Conservation (phyloP, 139 green algal species). For the Bryopsis sp. region DNA sequence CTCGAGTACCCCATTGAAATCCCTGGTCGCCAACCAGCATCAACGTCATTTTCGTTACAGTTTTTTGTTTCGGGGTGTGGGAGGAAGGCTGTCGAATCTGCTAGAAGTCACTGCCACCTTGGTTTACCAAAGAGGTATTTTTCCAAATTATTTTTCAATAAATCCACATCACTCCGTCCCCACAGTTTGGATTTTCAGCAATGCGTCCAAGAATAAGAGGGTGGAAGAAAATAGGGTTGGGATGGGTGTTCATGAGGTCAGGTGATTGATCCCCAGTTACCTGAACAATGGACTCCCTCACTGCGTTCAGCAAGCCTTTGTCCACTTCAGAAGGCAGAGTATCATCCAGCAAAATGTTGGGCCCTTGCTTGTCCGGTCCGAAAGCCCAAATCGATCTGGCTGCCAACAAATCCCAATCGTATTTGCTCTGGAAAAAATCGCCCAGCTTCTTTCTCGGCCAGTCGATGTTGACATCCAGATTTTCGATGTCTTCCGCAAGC, state of each 20-base stretch:
- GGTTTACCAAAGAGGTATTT: too few species aligned
- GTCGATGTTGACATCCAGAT: constrained; percentile 37
- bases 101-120: too few species aligned
- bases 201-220: too few species aligned
- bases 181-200: too few species aligned
- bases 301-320: constrained; percentile 75
- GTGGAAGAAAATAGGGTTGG: too few species aligned
- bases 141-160: too few species aligned
- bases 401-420: constrained; percentile 94
- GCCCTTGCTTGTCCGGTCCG: constrained; percentile 74
- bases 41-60: neutral
- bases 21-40: constrained; percentile 43
- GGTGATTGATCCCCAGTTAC: too few species aligned
- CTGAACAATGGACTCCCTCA: constrained; percentile 78
- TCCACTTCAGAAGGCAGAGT: constrained; percentile 85
- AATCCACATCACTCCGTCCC: too few species aligned
- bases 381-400: constrained; percentile 94
- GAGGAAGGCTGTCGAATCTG: too few species aligned
- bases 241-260: too few species aligned
- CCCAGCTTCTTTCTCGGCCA: constrained; percentile 59
- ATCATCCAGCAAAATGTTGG: constrained; percentile 94
- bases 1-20: constrained; percentile 93
- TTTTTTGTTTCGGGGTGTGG: neutral
- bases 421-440: constrained; percentile 76
- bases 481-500: constrained; percentile 88